Percentiles rank a stretch among this genome's conserved stretches.
phyloP scores from a whole-genome alignment of 23 red algal species.

The Cyanidioschyzon merolae region DNA sequence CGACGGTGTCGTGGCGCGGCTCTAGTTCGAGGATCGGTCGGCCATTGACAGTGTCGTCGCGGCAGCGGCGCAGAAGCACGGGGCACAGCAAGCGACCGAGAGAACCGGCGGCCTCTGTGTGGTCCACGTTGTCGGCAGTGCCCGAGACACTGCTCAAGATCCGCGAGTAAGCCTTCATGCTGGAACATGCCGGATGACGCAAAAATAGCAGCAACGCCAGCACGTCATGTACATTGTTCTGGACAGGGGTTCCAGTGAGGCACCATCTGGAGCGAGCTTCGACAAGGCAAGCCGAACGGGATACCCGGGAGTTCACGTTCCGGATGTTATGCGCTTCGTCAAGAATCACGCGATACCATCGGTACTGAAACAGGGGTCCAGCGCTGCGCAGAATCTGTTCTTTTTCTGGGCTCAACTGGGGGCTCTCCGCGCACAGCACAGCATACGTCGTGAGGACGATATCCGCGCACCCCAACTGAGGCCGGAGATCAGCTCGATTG shows the following conservation, averaged over 20 bases:
- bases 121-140: background rate
- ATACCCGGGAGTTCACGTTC: slow-evolving; percentile 30
- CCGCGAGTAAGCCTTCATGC: slow-evolving; percentile 17
- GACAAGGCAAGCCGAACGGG: slow-evolving; percentile 24
- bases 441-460: slow-evolving; percentile 71
- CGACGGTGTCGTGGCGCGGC: background rate
- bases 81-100: slow-evolving; percentile 43
- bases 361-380: slow-evolving; percentile 37
- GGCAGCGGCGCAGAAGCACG: slow-evolving; percentile 43
- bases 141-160: slow-evolving; percentile 27
- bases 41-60: slow-evolving; percentile 38
- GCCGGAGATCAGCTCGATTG: slow-evolving; percentile 5
- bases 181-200: slow-evolving; percentile 38
- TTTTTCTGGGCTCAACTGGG: slow-evolving; percentile 17
- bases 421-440: slow-evolving; percentile 29
- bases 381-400: background rate
- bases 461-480: slow-evolving; percentile 25
- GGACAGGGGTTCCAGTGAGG: slow-evolving; percentile 80
- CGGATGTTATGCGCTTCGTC: slow-evolving; percentile 76
- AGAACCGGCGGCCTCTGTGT: background rate
- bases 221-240: slow-evolving; percentile 69
- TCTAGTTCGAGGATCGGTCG: slow-evolving; percentile 35
- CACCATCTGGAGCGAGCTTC: slow-evolving; percentile 45
- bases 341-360: slow-evolving; percentile 58
- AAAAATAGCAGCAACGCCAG: slow-evolving; percentile 60